Evolutionary conservation across 1,139 yeast genomes (phyloP).

Genomic region (Pichia sp.): DNA sequence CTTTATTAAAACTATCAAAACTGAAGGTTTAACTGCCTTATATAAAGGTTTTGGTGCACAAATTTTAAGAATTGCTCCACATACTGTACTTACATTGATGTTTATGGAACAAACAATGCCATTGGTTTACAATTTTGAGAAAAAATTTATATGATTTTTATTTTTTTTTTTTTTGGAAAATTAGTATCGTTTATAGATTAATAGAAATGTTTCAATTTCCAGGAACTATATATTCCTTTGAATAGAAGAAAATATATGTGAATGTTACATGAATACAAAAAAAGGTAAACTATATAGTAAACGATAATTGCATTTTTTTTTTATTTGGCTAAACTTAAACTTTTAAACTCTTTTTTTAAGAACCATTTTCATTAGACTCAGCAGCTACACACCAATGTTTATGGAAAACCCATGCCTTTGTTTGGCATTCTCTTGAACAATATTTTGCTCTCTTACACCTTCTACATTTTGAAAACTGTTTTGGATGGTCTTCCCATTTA

Average conservation of each 20-base stretch:
- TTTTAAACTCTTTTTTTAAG: no score
- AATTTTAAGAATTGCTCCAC: constrained; percentile 87
- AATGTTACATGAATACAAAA: not conserved
- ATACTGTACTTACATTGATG: constrained; percentile 80
- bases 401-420: constrained; percentile 87
- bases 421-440: constrained; percentile 87
- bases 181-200: no score
- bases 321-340: no score
- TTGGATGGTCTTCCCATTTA: constrained; percentile 86
- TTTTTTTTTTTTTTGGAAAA: not conserved
- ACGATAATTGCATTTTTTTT: no score
- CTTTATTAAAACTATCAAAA: constrained; percentile 64
- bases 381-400: constrained; percentile 75
- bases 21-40: constrained; percentile 82
- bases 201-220: no score
- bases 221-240: no score
- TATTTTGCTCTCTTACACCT: constrained; percentile 92
- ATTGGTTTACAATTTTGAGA: constrained; percentile 40
- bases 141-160: constrained; percentile 1
- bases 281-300: not conserved
- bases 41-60: constrained; percentile 96
- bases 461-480: constrained; percentile 91
- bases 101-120: constrained; percentile 95
- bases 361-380: not conserved
- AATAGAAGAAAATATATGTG: not conserved